A percentile compares a stretch with the other conserved stretches of the same genome.
phyloP scores from a whole-genome alignment of 768 basidiomycete genomes.

The Floccularia luteovirens region DNA sequence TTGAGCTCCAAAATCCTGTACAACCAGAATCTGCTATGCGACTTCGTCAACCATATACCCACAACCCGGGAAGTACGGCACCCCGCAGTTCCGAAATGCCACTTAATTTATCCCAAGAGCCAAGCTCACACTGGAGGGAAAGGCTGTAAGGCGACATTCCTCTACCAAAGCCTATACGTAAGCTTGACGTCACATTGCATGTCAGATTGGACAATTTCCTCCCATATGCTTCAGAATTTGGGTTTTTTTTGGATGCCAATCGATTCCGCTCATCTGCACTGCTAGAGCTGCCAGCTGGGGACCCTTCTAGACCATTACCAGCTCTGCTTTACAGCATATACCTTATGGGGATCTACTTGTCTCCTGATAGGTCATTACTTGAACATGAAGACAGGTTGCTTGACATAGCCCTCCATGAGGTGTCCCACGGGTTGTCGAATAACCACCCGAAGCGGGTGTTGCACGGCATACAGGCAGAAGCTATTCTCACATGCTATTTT shows the following conservation, averaged over 20 bases:
- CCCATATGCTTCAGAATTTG: conserved; percentile 39
- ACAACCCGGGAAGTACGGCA: neutral
- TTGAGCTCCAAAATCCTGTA: conserved; percentile 34
- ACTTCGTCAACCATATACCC: conserved; percentile 28
- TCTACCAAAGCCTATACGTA: neutral
- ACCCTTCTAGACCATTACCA: conserved; percentile 26
- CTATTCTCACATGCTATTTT: conserved; percentile 50
- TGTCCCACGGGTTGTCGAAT: conserved; percentile 27
- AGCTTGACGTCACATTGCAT: conserved; percentile 4
- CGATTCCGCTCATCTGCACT: conserved; percentile 35
- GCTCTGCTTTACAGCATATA: conserved; percentile 30
- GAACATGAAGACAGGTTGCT: conserved; percentile 27
- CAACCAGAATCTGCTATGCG: conserved; percentile 15
- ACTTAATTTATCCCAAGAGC: conserved; percentile 15
- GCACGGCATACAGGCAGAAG: conserved; percentile 43
- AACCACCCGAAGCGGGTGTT: conserved; percentile 33
- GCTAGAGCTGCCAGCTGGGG: conserved; percentile 18
- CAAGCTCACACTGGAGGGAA: conserved; percentile 19
- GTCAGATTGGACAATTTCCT: conserved; percentile 31
- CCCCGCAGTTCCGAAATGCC: neutral
- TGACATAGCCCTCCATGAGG: conserved; percentile 30
- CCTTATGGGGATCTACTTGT: conserved; percentile 28
- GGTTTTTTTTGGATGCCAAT: conserved; percentile 46
- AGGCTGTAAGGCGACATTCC: conserved; percentile 18
- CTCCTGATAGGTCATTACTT: conserved; percentile 17